These are phyloP conservation scores for Allium cepa DNA, from an alignment of 106 monocot species.

Conservation along the genomic window DNA sequence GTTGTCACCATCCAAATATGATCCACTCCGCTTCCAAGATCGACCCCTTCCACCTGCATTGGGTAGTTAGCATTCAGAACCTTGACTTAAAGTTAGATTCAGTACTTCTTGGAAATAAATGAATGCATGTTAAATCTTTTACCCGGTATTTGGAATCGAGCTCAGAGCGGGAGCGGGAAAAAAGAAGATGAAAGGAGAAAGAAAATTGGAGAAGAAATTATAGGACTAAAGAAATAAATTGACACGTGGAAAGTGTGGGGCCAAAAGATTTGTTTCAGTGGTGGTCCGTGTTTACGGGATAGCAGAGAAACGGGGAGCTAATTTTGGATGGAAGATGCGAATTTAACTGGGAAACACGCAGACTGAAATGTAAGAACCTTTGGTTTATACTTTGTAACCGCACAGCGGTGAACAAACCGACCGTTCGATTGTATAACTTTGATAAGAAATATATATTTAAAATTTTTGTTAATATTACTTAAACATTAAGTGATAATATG, in stretches of 20 bases:
- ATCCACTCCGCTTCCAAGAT: slow-evolving; percentile 11
- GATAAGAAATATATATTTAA: too few species aligned
- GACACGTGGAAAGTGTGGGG: not conserved
- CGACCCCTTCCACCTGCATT: slow-evolving; percentile 19
- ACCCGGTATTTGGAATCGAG: not conserved
- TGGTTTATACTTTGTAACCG: too few species aligned
- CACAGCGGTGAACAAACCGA: too few species aligned
- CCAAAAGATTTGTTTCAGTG: not conserved
- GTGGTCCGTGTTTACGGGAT: not conserved
- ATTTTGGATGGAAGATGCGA: not conserved
- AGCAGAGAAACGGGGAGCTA: not conserved
- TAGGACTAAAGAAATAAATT: not conserved
- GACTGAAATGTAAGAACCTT: too few species aligned
- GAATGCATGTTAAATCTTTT: too few species aligned
- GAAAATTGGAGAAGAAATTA: not conserved
- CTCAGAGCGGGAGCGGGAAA: slow-evolving; percentile 12
- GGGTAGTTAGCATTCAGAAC: not conserved
- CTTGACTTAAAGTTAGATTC: too few species aligned
- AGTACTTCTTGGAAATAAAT: too few species aligned
- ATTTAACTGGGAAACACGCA: too few species aligned
- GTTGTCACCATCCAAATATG: not conserved
- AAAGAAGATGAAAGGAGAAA: not conserved
- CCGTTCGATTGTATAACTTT: too few species aligned
- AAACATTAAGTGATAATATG: too few species aligned
- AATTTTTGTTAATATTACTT: too few species aligned